These are phyloP conservation scores for Fonsecaea nubica DNA, from an alignment of 2,329 filamentous ascomycete species.

Conservation along the genomic window DNA sequence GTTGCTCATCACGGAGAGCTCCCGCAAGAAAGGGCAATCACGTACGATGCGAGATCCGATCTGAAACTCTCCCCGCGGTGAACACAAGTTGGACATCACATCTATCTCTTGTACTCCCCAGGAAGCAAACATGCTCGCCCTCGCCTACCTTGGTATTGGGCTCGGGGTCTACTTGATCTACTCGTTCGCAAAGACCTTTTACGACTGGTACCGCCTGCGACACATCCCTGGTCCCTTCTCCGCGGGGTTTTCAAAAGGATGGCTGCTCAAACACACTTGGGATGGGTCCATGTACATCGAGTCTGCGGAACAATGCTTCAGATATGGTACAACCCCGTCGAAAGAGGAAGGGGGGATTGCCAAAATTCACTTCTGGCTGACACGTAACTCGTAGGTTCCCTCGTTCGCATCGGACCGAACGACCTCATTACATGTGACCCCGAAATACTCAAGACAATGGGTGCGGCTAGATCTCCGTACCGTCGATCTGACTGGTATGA, in stretches of 20 bases:
- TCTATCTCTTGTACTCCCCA: constrained; percentile 21
- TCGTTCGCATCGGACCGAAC: constrained; percentile 30
- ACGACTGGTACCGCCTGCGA: constrained; percentile 27
- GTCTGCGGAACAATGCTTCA: constrained; percentile 23
- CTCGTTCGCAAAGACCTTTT: constrained; percentile 15
- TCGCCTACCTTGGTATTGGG: constrained; percentile 16
- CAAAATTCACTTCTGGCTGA: constrained; percentile 6
- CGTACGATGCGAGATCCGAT: constrained; percentile 22
- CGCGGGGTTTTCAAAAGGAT: constrained; percentile 27
- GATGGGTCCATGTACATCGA: constrained; percentile 30
- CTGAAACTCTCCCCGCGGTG: constrained; percentile 23
- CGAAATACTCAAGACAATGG: constrained; percentile 24
- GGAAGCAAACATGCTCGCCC: constrained; percentile 21
- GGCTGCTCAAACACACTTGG: constrained; percentile 30
- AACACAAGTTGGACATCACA: constrained; percentile 21
- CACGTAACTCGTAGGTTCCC: constrained; percentile 33
- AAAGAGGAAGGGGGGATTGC: background rate
- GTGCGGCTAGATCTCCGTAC: constrained; percentile 24
- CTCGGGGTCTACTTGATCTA: constrained; percentile 14
- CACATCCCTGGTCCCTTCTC: constrained; percentile 31
- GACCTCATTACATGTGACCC: constrained; percentile 30
- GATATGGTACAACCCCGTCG: constrained; percentile 23
- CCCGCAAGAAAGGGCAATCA: constrained; percentile 5
- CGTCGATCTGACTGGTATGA: constrained; percentile 31
- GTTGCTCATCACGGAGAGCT: constrained; percentile 6